These are phyloP conservation scores for Aspergillus floridensis DNA, from an alignment of 2,329 filamentous ascomycete genomes.

Conservation along the genomic window DNA sequence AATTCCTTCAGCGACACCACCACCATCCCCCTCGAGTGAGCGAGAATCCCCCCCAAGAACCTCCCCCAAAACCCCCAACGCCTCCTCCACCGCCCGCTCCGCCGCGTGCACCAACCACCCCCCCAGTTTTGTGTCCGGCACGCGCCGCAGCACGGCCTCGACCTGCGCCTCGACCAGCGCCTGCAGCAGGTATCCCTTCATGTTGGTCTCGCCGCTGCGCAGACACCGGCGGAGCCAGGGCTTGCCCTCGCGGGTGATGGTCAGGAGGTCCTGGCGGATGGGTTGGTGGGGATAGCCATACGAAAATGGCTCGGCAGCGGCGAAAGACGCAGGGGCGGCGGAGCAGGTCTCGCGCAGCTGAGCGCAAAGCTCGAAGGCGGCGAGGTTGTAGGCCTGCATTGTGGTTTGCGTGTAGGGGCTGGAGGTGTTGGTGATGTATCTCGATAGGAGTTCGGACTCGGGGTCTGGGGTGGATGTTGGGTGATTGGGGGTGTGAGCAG, in stretches of 20 bases:
- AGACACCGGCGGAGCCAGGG: conserved; percentile 43
- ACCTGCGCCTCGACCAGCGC: conserved; percentile 44
- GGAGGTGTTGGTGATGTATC: conserved; percentile 3
- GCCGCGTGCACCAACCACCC: background rate
- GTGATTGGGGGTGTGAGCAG: too few relatives aligned
- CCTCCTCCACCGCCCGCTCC: background rate
- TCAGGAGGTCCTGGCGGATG: conserved; percentile 28
- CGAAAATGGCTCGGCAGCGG: conserved; percentile 11
- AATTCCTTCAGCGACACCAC: too few relatives aligned
- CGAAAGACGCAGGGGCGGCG: too few relatives aligned
- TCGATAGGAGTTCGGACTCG: conserved; percentile 3
- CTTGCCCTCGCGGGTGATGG: conserved; percentile 41
- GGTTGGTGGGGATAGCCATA: conserved; percentile 6
- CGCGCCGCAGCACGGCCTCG: conserved; percentile 40
- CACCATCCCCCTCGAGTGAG: too few relatives aligned
- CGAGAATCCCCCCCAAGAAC: background rate
- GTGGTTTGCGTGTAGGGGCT: background rate
- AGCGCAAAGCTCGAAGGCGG: conserved; percentile 26
- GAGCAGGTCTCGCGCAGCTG: conserved; percentile 23
- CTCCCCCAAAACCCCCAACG: too few relatives aligned
- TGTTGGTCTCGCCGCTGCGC: conserved; percentile 54
- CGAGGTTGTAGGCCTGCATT: conserved; percentile 11
- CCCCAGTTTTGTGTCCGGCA: background rate
- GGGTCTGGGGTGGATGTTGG: too few relatives aligned
- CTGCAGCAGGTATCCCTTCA: conserved; percentile 52